These are phyloP conservation scores for Rhizophora apiculata DNA, from an alignment of 345 rosid genomes.

Conservation along the genomic window DNA sequence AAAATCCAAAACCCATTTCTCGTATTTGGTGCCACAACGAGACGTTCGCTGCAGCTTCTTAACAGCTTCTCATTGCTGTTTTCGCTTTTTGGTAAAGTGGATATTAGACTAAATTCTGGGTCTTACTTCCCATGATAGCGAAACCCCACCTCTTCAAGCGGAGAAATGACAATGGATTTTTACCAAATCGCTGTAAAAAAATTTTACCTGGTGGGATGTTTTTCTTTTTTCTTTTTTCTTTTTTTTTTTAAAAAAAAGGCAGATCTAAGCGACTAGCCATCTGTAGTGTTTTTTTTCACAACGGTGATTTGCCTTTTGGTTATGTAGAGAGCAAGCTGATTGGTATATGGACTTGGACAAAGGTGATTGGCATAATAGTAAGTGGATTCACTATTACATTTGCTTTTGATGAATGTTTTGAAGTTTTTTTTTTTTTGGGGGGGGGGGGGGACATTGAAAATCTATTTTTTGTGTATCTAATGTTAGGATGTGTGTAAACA, in stretches of 20 bases:
- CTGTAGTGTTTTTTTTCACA: not conserved
- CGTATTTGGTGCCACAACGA: conserved; percentile 25
- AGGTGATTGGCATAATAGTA: not conserved
- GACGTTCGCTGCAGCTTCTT: conserved; percentile 21
- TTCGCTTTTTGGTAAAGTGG: conserved; percentile 15
- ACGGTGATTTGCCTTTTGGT: not conserved
- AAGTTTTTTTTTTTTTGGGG: no score
- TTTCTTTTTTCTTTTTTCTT: no score
- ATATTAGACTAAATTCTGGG: not conserved
- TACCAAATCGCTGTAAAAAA: no score
- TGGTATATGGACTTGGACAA: not conserved
- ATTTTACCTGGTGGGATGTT: no score
- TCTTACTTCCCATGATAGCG: conserved; percentile 19
- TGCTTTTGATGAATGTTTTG: not conserved
- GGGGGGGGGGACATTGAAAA: no score
- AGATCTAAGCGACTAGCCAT: no score
- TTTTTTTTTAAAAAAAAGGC: no score
- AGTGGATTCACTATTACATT: conserved; percentile 9
- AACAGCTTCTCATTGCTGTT: conserved; percentile 21
- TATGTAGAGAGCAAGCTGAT: not conserved
- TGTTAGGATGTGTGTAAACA: not conserved
- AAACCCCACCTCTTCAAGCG: conserved; percentile 3
- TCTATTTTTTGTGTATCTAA: no score
- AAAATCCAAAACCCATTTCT: conserved; percentile 24
- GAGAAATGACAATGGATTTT: no score